phyloP scores from a whole-genome alignment of 345 rosid genomes.

The Schrenkiella parvula region DNA sequence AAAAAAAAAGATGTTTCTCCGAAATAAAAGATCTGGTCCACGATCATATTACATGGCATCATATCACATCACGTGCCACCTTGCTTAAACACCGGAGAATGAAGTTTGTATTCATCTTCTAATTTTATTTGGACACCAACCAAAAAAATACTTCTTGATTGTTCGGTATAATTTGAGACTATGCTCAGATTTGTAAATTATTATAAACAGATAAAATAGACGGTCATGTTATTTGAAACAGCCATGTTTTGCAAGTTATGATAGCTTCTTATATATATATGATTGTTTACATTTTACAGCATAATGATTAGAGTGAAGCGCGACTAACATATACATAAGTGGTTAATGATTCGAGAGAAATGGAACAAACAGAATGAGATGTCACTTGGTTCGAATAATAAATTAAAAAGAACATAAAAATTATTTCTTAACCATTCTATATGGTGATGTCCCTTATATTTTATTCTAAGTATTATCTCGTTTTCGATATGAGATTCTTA shows the following conservation, averaged over 20 bases:
- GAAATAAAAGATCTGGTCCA: conserved; percentile 30
- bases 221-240: background rate
- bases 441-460: too few relatives aligned
- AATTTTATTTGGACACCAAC: background rate
- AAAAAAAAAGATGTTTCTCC: conserved; percentile 13
- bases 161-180: background rate
- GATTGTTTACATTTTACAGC: background rate
- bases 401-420: too few relatives aligned
- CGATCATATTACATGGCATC: conserved; percentile 10
- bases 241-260: background rate
- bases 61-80: conserved; percentile 20
- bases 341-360: background rate
- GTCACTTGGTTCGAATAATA: too few relatives aligned
- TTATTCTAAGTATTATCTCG: too few relatives aligned
- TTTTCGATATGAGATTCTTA: too few relatives aligned
- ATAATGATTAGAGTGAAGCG: background rate
- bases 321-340: background rate
- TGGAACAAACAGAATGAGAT: background rate
- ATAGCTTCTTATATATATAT: background rate
- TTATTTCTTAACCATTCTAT: too few relatives aligned
- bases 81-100: conserved; percentile 21
- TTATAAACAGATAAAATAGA: background rate
- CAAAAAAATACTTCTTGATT: background rate
- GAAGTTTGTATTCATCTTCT: background rate
- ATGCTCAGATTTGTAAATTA: background rate